phyloP scores from a whole-genome alignment of 352 stramenopile species.

The Phytophthora quininea region DNA sequence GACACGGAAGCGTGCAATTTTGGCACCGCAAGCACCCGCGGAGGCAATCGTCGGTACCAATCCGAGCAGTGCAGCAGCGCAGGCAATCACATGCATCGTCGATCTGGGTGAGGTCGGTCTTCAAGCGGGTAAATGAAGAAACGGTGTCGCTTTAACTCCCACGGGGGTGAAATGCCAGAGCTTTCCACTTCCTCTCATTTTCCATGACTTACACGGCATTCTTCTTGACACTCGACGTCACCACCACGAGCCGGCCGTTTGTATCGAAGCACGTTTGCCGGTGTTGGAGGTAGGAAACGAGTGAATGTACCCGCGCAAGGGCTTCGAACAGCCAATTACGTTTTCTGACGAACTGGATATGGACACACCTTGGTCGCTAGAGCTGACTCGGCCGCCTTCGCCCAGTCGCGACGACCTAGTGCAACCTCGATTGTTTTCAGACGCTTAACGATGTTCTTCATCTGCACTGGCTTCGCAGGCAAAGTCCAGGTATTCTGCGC shows the following conservation, averaged over 20 bases:
- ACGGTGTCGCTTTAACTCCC: too few relatives aligned
- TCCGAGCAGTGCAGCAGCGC: not conserved
- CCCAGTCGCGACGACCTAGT: conserved; percentile 26
- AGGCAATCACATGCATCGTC: not conserved
- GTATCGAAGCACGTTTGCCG: too few relatives aligned
- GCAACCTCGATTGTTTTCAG: conserved; percentile 39
- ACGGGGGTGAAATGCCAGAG: too few relatives aligned
- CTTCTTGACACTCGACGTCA: too few relatives aligned
- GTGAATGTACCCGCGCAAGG: not conserved
- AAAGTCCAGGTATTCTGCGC: conserved; percentile 16
- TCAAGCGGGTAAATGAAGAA: too few relatives aligned
- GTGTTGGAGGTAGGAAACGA: not conserved
- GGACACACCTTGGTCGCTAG: conserved; percentile 9
- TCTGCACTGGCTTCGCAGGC: conserved; percentile 56
- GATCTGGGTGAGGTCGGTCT: too few relatives aligned
- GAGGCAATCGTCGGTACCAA: not conserved
- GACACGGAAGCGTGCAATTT: conserved; percentile 16
- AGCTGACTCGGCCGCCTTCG: not conserved
- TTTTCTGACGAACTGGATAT: conserved; percentile 9
- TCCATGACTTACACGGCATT: too few relatives aligned
- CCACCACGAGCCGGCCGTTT: too few relatives aligned
- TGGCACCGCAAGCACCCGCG: not conserved
- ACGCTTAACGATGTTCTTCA: conserved; percentile 52
- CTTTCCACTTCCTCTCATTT: too few relatives aligned
- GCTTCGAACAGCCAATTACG: not conserved